Evolutionary conservation across 768 basidiomycete species (phyloP).

Genomic region (Pulveroboletus sp.): DNA sequence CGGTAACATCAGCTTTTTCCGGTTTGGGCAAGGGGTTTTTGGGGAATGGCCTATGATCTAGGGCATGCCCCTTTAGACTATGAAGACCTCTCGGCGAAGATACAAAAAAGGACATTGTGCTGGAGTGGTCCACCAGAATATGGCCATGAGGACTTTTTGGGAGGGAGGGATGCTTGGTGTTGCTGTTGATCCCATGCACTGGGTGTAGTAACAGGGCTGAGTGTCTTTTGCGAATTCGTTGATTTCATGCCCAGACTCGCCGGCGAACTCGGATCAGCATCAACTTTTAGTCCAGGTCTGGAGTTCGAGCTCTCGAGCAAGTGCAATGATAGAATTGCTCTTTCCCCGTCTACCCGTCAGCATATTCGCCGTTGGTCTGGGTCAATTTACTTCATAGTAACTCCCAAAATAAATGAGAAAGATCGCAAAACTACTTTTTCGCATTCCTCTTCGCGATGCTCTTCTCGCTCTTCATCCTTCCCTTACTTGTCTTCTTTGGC

Average conservation of each 20-base stretch:
- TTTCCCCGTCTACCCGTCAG: neutral
- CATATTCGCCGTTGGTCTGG: neutral
- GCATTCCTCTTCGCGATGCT: constrained; percentile 49
- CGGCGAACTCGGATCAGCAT: no score
- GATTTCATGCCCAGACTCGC: no score
- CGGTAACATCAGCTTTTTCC: constrained; percentile 83
- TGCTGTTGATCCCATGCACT: no score
- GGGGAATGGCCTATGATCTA: constrained; percentile 72
- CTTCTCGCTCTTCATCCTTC: constrained; percentile 51
- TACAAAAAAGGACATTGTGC: neutral
- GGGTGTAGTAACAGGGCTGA: no score
- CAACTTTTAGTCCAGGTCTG: no score
- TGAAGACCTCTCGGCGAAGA: neutral
- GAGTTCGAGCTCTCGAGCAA: no score
- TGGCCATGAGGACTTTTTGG: no score
- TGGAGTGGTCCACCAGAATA: no score
- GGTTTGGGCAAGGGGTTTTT: constrained; percentile 83
- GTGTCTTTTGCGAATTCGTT: no score
- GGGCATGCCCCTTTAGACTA: neutral
- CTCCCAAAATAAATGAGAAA: neutral
- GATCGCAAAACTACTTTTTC: constrained; percentile 42
- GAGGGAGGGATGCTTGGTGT: no score
- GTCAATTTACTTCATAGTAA: neutral
- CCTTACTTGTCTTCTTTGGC: constrained; percentile 34
- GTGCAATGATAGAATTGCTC: no score